Base-by-base conservation (phyloP, 2,329 filamentous ascomycete species). In the Trichoderma afroharzianum region DNA sequence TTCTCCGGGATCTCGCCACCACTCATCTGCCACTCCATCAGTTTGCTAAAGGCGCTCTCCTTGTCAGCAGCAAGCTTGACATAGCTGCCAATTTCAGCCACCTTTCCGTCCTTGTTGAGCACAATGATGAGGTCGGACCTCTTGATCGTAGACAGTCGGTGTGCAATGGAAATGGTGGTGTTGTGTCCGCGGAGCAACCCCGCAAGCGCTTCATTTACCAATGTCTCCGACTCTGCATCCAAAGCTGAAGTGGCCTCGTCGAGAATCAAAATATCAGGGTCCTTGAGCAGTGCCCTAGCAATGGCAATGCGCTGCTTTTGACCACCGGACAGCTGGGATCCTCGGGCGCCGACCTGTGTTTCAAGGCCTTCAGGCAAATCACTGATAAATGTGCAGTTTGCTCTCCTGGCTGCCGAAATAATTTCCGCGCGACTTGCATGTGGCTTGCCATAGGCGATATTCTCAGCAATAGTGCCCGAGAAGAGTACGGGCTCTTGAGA, bases 11-110 rank as follows among this genome's bases (percentile, higher is more conserved):
- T 78, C 70, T 97, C 94, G 9, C 92, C 92, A 14, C 95, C 95
- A 76, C 88, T 96, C 89, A 98, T 93, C 83, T 99, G 96, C 95
- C 95, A 98, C 82, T 98, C 95, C 96, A 99, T 99, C 68, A 99
- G 85, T 82, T 92, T 96, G 76, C 91, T 95, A 79, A 99, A 99
- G 2, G 95, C 94, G 67, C 95, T 97, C 11, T 92, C 85, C 18
- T 88, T 87, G 72, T 93, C 89, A 6, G 88, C 85, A 67, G 91
- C 92, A 26, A 99, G 87, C 74, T 94, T 88, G 28, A 87, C 83
- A 80, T 97, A 99, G 71, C 91, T 92, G 71, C 96, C 96, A 74
- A 93, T 92, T 81, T 99, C 95, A 3, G 95, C 96, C 4, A 99
- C 95, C 72, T 88, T 91, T 74, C 96, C 97, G 77, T 98, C 92